Evolutionary conservation across 768 basidiomycete genomes (phyloP), one percentile per base, ranked within the genome.

Genomic region (Tricholomella constricta): DNA sequence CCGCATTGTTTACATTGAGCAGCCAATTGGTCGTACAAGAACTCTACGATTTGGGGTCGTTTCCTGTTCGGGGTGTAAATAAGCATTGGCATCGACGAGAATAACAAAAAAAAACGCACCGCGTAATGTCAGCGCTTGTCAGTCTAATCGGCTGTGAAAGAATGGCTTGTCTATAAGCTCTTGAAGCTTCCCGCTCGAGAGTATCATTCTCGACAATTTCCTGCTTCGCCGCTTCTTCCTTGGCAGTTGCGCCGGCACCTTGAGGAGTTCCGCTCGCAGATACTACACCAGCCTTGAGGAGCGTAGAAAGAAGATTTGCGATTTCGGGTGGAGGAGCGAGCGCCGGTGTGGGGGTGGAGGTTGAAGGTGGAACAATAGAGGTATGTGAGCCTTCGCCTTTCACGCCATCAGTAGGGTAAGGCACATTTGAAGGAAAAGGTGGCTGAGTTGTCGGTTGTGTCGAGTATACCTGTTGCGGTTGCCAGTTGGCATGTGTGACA

Each of bases 1-100:
- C 89, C 91, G 74, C 96, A 99, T 64, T 98, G 95, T 72, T 88
- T 93, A 78, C 96, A 99, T 72, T 94, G 89, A 29, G 83, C 74
- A 20, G 86, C 79, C 32, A 94, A 78, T 52, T 84, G 84, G 50
- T 84, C 79, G 63, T 93, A 94, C 55, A 96, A 69, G 51, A 93
- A 77, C 29, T 84, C 74, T 47, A 80, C 73, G 48, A 90, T 78
- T 20, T 76, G 72, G 2, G 89, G 80, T 17, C 81, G 83, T 58
- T 77, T 76, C 66, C 87, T 89, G 56, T 19, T 17, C 35, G 46
- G 6, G 25, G 34, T 17, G 19, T 61, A 4, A 66, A 40, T 41
- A 19, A 32, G 14, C 22, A 19, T 6, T n/a, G 23, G 10, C 44
- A 11, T 29, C 29, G 4, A 29, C 22, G 17, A 22, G 2, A 49